Evolutionary conservation across 805 yeast species (phyloP).

Genomic region (Hanseniaspora nectarophila): DNA sequence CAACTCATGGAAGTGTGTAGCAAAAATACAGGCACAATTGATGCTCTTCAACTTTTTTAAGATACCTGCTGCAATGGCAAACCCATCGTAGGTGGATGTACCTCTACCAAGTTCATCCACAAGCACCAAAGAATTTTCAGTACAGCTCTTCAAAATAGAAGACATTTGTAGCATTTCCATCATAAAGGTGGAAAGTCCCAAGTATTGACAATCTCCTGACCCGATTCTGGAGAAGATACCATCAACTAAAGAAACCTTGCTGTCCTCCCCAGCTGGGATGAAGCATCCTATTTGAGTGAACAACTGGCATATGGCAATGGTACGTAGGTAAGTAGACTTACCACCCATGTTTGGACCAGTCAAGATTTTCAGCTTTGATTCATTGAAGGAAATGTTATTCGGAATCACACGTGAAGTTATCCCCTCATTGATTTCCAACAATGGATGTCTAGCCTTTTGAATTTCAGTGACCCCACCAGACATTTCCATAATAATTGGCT

Average conservation of each 20-base stretch:
- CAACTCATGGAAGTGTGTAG: slow-evolving; percentile 94
- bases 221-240: slow-evolving; percentile 95
- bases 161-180: slow-evolving; percentile 97
- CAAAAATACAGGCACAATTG: slow-evolving; percentile 72
- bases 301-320: slow-evolving; percentile 73
- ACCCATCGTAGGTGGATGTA: slow-evolving; percentile 81
- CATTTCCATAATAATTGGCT: slow-evolving; percentile 56
- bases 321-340: slow-evolving; percentile 84
- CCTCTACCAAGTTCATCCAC: slow-evolving; percentile 90
- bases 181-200: slow-evolving; percentile 95
- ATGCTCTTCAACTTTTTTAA: slow-evolving; percentile 64
- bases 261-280: slow-evolving; percentile 58
- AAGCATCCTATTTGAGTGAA: slow-evolving; percentile 86
- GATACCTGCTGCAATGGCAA: slow-evolving; percentile 95
- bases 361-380: slow-evolving; percentile 49
- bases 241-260: slow-evolving; percentile 76
- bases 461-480: slow-evolving; percentile 32
- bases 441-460: slow-evolving; percentile 79
- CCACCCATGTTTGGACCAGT: slow-evolving; percentile 99
- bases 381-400: slow-evolving; percentile 64
- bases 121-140: slow-evolving; percentile 71
- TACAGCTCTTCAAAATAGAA: slow-evolving; percentile 76
- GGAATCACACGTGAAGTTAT: slow-evolving; percentile 60
- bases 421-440: slow-evolving; percentile 85
- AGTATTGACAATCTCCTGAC: slow-evolving; percentile 93